phyloP scores from a whole-genome alignment of 2,329 filamentous ascomycete species.

The Lomentospora prolificans region DNA sequence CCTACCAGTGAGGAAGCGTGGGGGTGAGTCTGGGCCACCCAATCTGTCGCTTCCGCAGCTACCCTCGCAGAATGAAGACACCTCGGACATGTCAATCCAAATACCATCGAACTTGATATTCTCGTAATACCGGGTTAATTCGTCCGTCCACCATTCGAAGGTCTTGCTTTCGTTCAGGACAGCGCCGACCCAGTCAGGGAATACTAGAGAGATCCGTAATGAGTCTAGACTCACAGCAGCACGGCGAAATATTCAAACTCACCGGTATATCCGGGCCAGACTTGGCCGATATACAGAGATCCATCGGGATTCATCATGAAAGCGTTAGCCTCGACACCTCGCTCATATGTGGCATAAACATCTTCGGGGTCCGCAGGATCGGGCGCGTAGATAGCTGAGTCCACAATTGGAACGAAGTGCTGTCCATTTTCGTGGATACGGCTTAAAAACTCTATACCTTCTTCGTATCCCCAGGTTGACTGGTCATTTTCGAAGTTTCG shows the following conservation, averaged over 20 bases:
- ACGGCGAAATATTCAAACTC: conserved; percentile 3
- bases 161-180: conserved; percentile 52
- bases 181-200: conserved; percentile 60
- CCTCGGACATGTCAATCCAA: conserved; percentile 52
- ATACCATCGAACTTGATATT: conserved; percentile 40
- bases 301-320: conserved; percentile 50
- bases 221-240: background rate
- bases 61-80: conserved; percentile 57
- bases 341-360: conserved; percentile 50
- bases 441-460: conserved; percentile 32
- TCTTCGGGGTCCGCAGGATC: conserved; percentile 61
- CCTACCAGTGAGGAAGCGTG: conserved; percentile 13
- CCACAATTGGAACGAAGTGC: conserved; percentile 67
- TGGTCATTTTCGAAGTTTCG: conserved; percentile 55
- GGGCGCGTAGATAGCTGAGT: conserved; percentile 60
- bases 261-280: conserved; percentile 63
- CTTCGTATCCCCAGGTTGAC: conserved; percentile 18
- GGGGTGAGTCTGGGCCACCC: conserved; percentile 34
- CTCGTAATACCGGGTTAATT: conserved; percentile 48
- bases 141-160: conserved; percentile 56
- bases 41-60: conserved; percentile 59
- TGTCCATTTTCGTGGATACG: conserved; percentile 55
- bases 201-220: conserved; percentile 30
- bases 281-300: conserved; percentile 47
- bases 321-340: conserved; percentile 45